Evolutionary conservation across 2,329 filamentous ascomycete genomes (phyloP), one percentile per base, ranked within the genome.

Genomic region (Trichoderma sp.): DNA sequence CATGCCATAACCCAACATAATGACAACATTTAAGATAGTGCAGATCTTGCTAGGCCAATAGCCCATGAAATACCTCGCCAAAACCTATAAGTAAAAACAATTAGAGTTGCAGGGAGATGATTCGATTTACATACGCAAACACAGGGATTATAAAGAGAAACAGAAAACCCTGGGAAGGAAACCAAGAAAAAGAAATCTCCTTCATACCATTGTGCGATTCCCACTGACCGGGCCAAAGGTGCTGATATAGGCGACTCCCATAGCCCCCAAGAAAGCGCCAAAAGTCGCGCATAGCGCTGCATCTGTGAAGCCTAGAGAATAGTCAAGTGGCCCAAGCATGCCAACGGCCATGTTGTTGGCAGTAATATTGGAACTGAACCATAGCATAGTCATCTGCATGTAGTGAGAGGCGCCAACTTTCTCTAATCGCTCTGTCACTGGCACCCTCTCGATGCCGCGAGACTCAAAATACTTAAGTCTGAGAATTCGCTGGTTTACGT

Each of bases 11-110:
- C 92, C 92, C 76, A 93, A 88, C 72, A 90, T 78, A 63, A 90
- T 90, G 74, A 92, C 86, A 84, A 76, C 70, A 59, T 74, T 75
- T 19, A 76, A 73, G 9, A 76, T 64, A 4, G 74, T 76, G 0
- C 75, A 71, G 1, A 78, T 70, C 64, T 78, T 78, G n/a, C 73
- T 71, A 1, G 76, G 76, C 76, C 76, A 89, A 78, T 87, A 92
- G 9, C 91, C 91, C 76, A 93, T 93, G 79, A 85, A 93, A 79
- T 90, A 93, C 39, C 91, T 84, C 12, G 89, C 89, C n/a, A 94
- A 82, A 1, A 93, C 76, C 76, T 78, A 25, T n/a, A 7, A 7
- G 22, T 10, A 12, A 22, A 32, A 25, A 48, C 22, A 13, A 35
- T 34, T 22, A 50, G 45, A 39, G 37, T 29, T n/a, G 19, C n/a